Evolutionary conservation across 2,329 filamentous ascomycete genomes (phyloP), one percentile per base, ranked within the genome.

Genomic region (Drechslerella stenobrocha): DNA sequence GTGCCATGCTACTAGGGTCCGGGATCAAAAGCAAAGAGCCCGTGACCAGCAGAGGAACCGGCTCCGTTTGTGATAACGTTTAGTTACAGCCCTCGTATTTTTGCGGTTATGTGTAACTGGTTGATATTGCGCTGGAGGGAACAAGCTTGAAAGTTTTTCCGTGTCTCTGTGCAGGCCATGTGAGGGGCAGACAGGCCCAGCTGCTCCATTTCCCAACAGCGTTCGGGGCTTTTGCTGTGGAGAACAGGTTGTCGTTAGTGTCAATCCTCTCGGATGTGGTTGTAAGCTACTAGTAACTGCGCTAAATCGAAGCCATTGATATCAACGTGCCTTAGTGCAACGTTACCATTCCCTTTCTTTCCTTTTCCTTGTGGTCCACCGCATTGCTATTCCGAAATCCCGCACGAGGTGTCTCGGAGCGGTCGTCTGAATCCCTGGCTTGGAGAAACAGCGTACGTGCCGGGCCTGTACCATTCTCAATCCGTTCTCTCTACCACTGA

Each of bases 371-470:
- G 3, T 50, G 46, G 7, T 20, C 7, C 24, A 53, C 61, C 61
- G 61, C 61, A 53, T 66, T 66, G 32, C 61, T 26, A 66, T 66
- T 66, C 61, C 61, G 61, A 66, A 66, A 66, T 66, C 61, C 61
- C 61, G 61, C 61, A 66, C 52, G 52, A 66, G 2, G 53, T 66
- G 61, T 66, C 61, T 66, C 61, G 61, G 61, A 66, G 42, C 23
- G 52, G 52, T 18, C 37, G 18, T 18, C 18, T 42, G 13, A 18
- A 42, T 42, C 37, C 37, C 37, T 42, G 37, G 15, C 34, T 9
- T 13, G 15, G 34, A 4, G 13, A 15, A 18, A 18, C 37, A 18
- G 3, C 37, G n/a, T n/a, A n/a, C n/a, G n/a, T n/a, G n/a, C n/a
- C n/a, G n/a, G 5, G 8, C 8, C 13, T n/a, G 4, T n/a, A 42